Evolutionary conservation across 352 stramenopile genomes (phyloP).

Genomic region (Globisporangium nagaii): DNA sequence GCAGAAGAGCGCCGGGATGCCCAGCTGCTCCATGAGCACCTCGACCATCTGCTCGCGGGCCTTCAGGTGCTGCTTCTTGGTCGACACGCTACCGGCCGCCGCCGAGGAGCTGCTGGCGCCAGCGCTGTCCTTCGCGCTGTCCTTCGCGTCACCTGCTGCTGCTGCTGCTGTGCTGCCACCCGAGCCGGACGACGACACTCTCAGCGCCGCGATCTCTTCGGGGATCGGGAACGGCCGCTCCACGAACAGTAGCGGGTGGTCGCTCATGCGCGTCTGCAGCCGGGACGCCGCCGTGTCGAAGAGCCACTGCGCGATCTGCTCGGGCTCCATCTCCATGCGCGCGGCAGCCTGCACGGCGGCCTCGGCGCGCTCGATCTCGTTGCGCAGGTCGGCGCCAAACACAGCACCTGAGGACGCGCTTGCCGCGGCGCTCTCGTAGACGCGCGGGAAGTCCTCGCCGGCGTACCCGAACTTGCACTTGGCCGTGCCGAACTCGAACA

Average conservation of each 20-base stretch:
- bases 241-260: constrained; percentile 62
- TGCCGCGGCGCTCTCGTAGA: constrained; percentile 59
- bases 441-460: constrained; percentile 83
- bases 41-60: constrained; percentile 65
- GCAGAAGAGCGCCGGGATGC: constrained; percentile 68
- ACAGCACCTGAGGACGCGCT: too few species aligned
- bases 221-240: constrained; percentile 60
- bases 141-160: neutral
- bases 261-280: constrained; percentile 50
- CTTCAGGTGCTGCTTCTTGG: constrained; percentile 55
- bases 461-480: constrained; percentile 83
- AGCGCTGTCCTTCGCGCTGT: neutral
- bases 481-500: constrained; percentile 75
- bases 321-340: constrained; percentile 47
- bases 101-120: too few species aligned
- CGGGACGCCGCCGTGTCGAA: constrained; percentile 41
- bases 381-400: constrained; percentile 15
- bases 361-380: constrained; percentile 11
- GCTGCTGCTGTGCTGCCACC: neutral
- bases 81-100: constrained; percentile 1
- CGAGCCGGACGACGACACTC: too few species aligned
- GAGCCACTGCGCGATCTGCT: constrained; percentile 65
- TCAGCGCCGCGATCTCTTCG: constrained; percentile 24
- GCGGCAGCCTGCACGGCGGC: constrained; percentile 19
- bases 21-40: constrained; percentile 79